Percentiles rank a stretch among this genome's conserved stretches.
These are phyloP conservation scores for Teratosphaeria gauchensis DNA, from an alignment of 2,329 filamentous ascomycete species.

Conservation along the genomic window DNA sequence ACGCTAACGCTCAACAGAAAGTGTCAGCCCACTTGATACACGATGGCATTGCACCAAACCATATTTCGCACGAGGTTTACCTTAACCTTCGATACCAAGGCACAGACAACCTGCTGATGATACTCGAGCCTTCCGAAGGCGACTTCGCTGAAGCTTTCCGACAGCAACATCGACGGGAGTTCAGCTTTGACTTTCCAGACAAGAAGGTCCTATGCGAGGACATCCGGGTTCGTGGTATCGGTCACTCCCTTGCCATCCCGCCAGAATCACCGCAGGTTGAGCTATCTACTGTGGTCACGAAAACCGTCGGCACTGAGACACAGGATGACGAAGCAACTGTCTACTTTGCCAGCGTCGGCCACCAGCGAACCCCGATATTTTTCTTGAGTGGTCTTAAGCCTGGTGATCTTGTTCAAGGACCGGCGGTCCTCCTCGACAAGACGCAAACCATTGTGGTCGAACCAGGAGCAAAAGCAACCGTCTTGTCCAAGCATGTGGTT, in stretches of 20 bases:
- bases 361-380: slow-evolving; percentile 15
- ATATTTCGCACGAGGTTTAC: slow-evolving; percentile 36
- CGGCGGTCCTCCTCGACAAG: slow-evolving; percentile 29
- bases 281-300: slow-evolving; percentile 7
- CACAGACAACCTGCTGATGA: slow-evolving; percentile 41
- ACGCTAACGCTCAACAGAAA: slow-evolving; percentile 3
- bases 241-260: slow-evolving; percentile 7
- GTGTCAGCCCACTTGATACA: slow-evolving; percentile 12
- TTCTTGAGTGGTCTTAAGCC: slow-evolving; percentile 13
- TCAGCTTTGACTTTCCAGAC: slow-evolving; percentile 30
- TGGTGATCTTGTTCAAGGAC: slow-evolving; percentile 18
- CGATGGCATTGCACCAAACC: slow-evolving; percentile 34
- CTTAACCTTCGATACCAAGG: slow-evolving; percentile 43
- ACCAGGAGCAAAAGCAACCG: slow-evolving; percentile 28
- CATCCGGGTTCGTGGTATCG: slow-evolving; percentile 23
- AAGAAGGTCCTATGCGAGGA: slow-evolving; percentile 33
- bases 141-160: slow-evolving; percentile 31
- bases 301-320: background rate
- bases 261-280: slow-evolving; percentile 7
- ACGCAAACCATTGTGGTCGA: slow-evolving; percentile 39
- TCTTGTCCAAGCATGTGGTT: slow-evolving; percentile 31
- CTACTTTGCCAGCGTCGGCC: slow-evolving; percentile 16
- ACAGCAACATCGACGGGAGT: slow-evolving; percentile 31
- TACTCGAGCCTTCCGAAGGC: slow-evolving; percentile 29
- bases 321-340: background rate